Base-by-base conservation (phyloP, 2,329 filamentous ascomycete species). In the Fusarium penzigii region DNA sequence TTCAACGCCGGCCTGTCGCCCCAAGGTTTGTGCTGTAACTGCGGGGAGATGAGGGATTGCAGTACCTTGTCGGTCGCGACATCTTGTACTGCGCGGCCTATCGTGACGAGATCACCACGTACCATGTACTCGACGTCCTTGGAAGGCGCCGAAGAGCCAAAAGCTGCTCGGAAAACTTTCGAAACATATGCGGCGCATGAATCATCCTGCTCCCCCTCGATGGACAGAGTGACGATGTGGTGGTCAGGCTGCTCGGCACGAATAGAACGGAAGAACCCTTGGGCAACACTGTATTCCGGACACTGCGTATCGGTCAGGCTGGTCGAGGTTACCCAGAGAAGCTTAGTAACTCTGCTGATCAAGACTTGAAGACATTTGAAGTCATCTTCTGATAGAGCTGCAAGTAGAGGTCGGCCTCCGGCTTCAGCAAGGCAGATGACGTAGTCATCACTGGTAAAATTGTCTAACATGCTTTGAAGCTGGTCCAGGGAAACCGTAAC, bases 241-340 rank as follows among this genome's bases (percentile, higher is more conserved):
- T 34, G 42, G 13, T 53, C 51, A n/a, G 48, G 25, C 16, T 42
- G 42, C 14, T 53, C 51, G 0, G 51, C 48, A 0, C 51, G 41
- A 2, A 53, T 34, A 0, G 47, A 45, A 25, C 3, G 38, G 7
- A 53, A 51, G 38, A 53, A 46, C 6, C 51, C 51, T 8, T 46
- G 32, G 2, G 48, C 47, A 0, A 51, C 42, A 6, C 9, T 17
- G 3, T 40, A 36, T 3, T 36, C 20, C 4, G 32, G 17, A 1
- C 6, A 20, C 2, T 14, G 14, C 3, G 43, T n/a, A 0, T 29
- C 9, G 7, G 7, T 5, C 1, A 2, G 20, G 6, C 20, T 10
- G 8, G 25, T 1, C 7, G 42, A 51, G 14, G 25, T 34, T 0
- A 51, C n/a, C 51, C 51, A 51, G 0, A 53, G 17, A 8, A 53